These are phyloP conservation scores for Dipteronia dyeriana DNA, from an alignment of 345 rosid genomes.

Conservation along the genomic window DNA sequence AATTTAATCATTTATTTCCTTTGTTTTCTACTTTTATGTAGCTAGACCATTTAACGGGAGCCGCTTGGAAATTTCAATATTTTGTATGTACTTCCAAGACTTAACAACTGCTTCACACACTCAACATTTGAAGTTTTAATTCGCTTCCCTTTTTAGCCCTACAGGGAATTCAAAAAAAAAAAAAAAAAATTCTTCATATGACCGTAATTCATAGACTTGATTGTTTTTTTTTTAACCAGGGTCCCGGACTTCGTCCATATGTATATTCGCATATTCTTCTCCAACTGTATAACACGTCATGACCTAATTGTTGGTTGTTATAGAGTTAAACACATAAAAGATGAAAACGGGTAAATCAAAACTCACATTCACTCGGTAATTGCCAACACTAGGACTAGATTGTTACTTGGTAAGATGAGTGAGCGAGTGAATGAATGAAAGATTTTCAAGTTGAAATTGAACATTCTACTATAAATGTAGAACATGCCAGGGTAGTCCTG, in stretches of 20 bases:
- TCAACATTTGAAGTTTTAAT: neutral
- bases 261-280: no score
- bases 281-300: no score
- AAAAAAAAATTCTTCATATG: no score
- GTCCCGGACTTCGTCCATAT: no score
- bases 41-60: neutral
- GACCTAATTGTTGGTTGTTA: no score
- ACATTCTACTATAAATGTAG: slow-evolving; percentile 1
- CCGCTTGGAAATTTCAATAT: neutral
- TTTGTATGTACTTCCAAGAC: neutral
- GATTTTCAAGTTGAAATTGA: neutral
- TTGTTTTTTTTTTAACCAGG: no score
- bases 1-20: neutral
- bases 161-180: neutral
- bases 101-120: neutral
- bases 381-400: no score
- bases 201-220: neutral
- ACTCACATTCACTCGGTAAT: no score
- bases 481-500: neutral
- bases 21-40: no score
- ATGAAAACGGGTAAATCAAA: no score
- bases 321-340: no score
- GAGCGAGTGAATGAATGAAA: neutral
- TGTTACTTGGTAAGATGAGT: neutral
- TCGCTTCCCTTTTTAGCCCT: neutral